These are phyloP conservation scores for Cicer judaicum DNA, from an alignment of 306 rosid species.

Conservation along the genomic window DNA sequence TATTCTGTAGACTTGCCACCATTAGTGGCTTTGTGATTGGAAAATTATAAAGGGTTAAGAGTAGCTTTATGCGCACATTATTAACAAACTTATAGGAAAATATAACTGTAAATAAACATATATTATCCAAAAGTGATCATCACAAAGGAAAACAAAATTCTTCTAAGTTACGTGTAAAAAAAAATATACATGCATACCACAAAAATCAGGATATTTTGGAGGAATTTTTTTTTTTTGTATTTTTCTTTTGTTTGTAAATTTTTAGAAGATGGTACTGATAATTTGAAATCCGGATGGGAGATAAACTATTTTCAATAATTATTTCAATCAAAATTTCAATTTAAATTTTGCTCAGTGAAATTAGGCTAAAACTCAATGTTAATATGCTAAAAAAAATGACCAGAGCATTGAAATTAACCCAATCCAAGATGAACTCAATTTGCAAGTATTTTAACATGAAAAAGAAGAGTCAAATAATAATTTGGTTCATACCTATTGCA, in stretches of 20 bases:
- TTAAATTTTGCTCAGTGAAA: neutral
- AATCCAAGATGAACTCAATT: slow-evolving; percentile 23
- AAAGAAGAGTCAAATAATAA: slow-evolving; percentile 9
- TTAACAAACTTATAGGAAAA: slow-evolving; percentile 2
- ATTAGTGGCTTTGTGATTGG: slow-evolving; percentile 24
- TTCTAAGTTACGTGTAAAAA: too few species aligned
- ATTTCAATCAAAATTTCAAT: too few species aligned
- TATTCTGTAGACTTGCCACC: slow-evolving; percentile 39
- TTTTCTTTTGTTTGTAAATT: neutral
- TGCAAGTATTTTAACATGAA: neutral
- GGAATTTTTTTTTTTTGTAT: neutral
- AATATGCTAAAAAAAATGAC: slow-evolving; percentile 13
- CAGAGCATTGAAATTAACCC: neutral
- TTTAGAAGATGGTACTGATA: too few species aligned
- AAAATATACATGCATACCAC: neutral
- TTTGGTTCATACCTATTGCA: slow-evolving; percentile 66
- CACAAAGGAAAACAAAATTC: neutral
- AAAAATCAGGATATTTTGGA: neutral
- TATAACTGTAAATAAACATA: neutral
- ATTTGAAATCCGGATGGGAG: too few species aligned
- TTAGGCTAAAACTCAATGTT: neutral
- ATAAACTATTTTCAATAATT: too few species aligned
- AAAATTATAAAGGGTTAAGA: slow-evolving; percentile 30
- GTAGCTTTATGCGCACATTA: slow-evolving; percentile 40
- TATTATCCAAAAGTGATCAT: neutral